Evolutionary conservation across 495 filamentous ascomycete species (phyloP), one percentile per base, ranked within the genome.

Genomic region (Penicillium cosmopolitanum): DNA sequence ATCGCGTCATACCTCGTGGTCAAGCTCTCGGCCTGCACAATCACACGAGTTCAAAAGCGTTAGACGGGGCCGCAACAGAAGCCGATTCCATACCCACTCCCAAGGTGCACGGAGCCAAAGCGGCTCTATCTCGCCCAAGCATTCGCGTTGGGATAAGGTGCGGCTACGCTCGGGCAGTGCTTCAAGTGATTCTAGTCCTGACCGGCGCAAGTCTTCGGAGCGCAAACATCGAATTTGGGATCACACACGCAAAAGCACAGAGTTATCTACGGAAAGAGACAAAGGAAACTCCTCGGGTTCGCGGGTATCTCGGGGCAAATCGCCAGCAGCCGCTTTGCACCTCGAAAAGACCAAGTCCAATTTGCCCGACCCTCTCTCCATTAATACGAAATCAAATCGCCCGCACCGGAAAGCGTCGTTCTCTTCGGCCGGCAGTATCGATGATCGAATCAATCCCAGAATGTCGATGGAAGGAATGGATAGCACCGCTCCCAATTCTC

Each of bases 401-500:
- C 54, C 64, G 5, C 47, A 66, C 15, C 69, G 66, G 53, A 62
- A 57, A 16, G 63, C 53, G 1, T 78, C 77, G 3, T 23, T 79
- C 12, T 79, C 75, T 0, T 75, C 78, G 4, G 64, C 62, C 16
- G 72, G 70, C 13, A 80, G 76, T 57, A 18, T 65, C 11, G 76
- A 75, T 18, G 71, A 75, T 38, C 69, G 69, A 43, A 69, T 67
- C 15, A 71, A 73, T 47, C 65, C 62, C 50, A 68, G 80, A 36
- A 71, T 73, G 53, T 83, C 80, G 23, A 62, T 80, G 2, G 80
- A 84, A 23, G 82, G 72, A 16, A 66, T 77, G 51, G 81, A 82
- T 42, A 73, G 66, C 51, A 82, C 75, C 9, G 77, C 72, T 21
- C 77, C 82, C 13, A 80, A 73, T 58, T 81, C 82, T 53, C 80